Percentiles rank a stretch among this genome's conserved stretches.
Conservation (phyloP, 2,329 filamentous ascomycete species). For the Trichoderma simmonsii region DNA sequence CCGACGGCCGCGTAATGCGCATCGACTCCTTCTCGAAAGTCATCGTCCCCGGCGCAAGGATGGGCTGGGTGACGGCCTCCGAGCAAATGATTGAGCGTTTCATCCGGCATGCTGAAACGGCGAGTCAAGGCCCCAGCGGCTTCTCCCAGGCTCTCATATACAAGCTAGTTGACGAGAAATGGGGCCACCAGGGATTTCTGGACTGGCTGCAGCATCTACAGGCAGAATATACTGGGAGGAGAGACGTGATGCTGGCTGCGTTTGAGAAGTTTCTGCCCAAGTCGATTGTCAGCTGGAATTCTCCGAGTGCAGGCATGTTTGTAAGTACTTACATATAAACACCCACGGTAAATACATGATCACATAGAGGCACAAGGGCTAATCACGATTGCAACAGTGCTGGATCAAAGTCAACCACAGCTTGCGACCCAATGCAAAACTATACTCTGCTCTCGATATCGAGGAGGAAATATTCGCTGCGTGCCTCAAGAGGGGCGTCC, state of each 20-base stretch:
- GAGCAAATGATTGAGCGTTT: conserved; percentile 82
- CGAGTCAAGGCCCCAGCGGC: conserved; percentile 83
- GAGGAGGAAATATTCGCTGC: conserved; percentile 84
- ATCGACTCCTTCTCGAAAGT: conserved; percentile 95
- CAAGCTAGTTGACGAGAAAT: conserved; percentile 88
- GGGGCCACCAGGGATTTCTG: conserved; percentile 89
- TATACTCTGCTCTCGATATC: conserved; percentile 58
- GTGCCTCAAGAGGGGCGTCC: conserved; percentile 71
- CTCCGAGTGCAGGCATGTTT: conserved; percentile 92
- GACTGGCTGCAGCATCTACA: conserved; percentile 84
- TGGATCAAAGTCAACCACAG: conserved; percentile 69
- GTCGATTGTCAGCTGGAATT: conserved; percentile 73
- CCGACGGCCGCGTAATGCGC: conserved; percentile 82
- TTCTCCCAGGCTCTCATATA: conserved; percentile 80
- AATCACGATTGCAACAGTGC: conserved; percentile 42
- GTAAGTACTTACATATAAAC: conserved; percentile 45
- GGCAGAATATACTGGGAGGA: conserved; percentile 72
- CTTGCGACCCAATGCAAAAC: conserved; percentile 58
- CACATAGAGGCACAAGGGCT: not conserved
- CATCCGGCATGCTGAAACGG: conserved; percentile 75
- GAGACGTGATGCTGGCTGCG: conserved; percentile 73
- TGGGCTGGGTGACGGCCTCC: conserved; percentile 87
- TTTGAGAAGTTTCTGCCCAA: conserved; percentile 77
- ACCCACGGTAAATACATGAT: not conserved
- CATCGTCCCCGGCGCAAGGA: conserved; percentile 73